These are phyloP conservation scores for Rubia peregrina DNA, from an alignment of 305 asterid species.

Conservation along the genomic window DNA sequence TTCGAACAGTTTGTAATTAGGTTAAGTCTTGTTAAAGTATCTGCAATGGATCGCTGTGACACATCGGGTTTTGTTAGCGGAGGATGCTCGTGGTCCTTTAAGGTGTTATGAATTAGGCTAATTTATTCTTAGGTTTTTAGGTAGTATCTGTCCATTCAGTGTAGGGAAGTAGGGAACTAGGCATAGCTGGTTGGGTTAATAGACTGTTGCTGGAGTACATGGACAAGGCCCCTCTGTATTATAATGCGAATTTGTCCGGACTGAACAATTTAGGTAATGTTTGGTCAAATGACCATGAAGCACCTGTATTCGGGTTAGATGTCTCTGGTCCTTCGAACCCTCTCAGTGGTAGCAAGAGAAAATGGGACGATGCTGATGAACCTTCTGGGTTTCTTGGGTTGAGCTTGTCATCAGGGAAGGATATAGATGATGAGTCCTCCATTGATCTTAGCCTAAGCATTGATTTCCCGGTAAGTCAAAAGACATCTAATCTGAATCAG, in stretches of 20 bases:
- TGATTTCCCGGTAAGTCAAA: conserved; percentile 25
- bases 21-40: conserved; percentile 10
- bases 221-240: conserved; percentile 36
- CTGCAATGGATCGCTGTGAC: conserved; percentile 52
- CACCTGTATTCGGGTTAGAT: conserved; percentile 23
- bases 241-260: conserved; percentile 25
- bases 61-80: conserved; percentile 69
- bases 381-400: conserved; percentile 43
- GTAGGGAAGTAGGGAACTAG: conserved; percentile 6
- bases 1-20: conserved; percentile 23
- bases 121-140: neutral
- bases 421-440: conserved; percentile 40
- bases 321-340: conserved; percentile 22
- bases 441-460: conserved; percentile 41
- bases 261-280: conserved; percentile 21
- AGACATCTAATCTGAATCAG: conserved; percentile 18
- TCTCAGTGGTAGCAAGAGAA: conserved; percentile 39
- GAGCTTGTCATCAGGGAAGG: conserved; percentile 41
- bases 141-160: conserved; percentile 4
- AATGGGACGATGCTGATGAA: conserved; percentile 18
- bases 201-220: conserved; percentile 28
- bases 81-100: conserved; percentile 28
- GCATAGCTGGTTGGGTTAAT: conserved; percentile 18
- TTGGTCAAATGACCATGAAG: conserved; percentile 7
- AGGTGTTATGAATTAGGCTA: conserved; percentile 15